phyloP scores from a whole-genome alignment of 148 eudicot species.

The Limonium bicolor region DNA sequence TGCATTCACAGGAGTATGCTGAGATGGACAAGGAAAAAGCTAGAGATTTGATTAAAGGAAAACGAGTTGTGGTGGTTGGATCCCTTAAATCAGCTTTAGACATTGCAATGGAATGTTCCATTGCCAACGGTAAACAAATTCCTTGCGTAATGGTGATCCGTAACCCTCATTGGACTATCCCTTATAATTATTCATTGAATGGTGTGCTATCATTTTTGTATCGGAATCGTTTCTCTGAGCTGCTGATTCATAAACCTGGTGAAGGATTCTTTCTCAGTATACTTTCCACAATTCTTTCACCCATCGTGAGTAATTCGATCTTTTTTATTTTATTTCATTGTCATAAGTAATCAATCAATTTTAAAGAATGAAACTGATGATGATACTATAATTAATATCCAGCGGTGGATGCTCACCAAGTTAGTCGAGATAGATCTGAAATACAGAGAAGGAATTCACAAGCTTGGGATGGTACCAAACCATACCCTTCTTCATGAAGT shows the following conservation, averaged over 20 bases:
- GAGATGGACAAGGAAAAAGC: constrained; percentile 25
- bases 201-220: constrained; percentile 23
- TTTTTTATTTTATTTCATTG: too few relatives aligned
- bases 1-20: constrained; percentile 54
- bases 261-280: constrained; percentile 30
- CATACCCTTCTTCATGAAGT: constrained; percentile 16
- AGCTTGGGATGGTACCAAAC: constrained; percentile 23
- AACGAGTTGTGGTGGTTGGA: constrained; percentile 48
- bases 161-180: constrained; percentile 45
- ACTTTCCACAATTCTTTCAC: constrained; percentile 44
- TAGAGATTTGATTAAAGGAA: constrained; percentile 22
- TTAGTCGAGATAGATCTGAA: constrained; percentile 24
- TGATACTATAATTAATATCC: background rate
- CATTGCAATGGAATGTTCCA: constrained; percentile 42
- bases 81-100: constrained; percentile 54
- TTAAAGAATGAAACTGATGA: too few relatives aligned
- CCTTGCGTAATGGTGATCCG: constrained; percentile 49
- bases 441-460: constrained; percentile 17
- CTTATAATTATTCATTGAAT: constrained; percentile 40
- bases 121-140: constrained; percentile 39
- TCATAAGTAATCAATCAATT: too few relatives aligned
- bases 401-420: constrained; percentile 36
- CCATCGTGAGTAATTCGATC: constrained; percentile 53
- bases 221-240: constrained; percentile 47
- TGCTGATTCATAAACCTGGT: constrained; percentile 58